Base-by-base conservation (phyloP, 345 rosid genomes). In the Draba incana region DNA sequence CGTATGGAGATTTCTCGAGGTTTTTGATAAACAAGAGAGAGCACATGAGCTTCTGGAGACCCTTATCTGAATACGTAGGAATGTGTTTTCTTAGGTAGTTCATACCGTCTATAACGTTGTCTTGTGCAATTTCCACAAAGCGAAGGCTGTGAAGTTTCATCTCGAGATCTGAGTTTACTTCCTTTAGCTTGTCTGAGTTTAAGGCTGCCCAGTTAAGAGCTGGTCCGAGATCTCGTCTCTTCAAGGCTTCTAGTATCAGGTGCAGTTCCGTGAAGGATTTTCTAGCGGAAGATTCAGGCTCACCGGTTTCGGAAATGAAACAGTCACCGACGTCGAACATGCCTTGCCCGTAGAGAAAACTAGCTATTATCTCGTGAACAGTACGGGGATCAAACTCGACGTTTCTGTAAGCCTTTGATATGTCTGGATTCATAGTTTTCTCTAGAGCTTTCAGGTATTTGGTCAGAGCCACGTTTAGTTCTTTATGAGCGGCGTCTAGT, bases 111-210 rank as follows among this genome's bases (percentile, higher is more conserved):
- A 20, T 77, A 53, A 55, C 71, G 67, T 81, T 69, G 46, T 28
- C 70, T 54, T 74, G 81, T 25, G 83, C 74, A 48, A 87, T 79
- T 57, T 81, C 79, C 46, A 83, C 69, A 72, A 83, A 87, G 57
- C 81, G 85, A 60, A 87, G 72, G n/a, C 81, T 78, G 50, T 81
- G 88, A 57, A 87, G 92, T 61, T 79, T 80, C 75, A 87, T 70
- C 79, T 76, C 75, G 25, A 87, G 81, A 75, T 87, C 84, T 8
- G 92, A 85, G n/a, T 83, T 81, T 59, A 71, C 78, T 70, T 79
- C 77, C 63, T 81, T 79, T 52, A 87, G 85, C 81, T 78, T 85
- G 20, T 70, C 77, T 4, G 86, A 78, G 69, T 83, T 83, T 37
- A 67, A 63, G 13, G 82, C 72, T 48, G 69, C 85, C 89, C 92